phyloP scores from a whole-genome alignment of 2,329 filamentous ascomycete genomes.

The Curvularia eragrostidis region DNA sequence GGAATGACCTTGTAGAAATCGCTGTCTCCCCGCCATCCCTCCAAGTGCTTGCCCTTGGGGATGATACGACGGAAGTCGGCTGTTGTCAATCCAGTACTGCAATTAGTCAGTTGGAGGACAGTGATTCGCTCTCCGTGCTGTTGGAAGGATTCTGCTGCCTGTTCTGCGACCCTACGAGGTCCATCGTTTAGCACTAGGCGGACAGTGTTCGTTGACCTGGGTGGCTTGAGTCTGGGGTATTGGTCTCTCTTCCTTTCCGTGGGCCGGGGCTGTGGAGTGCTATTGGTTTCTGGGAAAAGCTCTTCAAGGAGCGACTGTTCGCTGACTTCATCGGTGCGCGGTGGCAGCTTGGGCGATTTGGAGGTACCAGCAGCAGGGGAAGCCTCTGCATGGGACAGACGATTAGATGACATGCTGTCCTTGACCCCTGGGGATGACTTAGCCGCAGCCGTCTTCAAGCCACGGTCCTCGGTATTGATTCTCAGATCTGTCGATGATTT shows the following conservation, averaged over 20 bases:
- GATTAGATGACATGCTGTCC: neutral
- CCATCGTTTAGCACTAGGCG: conserved; percentile 9
- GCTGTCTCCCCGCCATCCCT: conserved; percentile 66
- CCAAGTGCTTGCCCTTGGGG: conserved; percentile 67
- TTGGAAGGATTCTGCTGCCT: conserved; percentile 33
- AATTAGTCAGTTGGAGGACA: conserved; percentile 64
- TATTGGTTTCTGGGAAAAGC: conserved; percentile 61
- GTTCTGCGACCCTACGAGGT: conserved; percentile 23
- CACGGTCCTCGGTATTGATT: neutral
- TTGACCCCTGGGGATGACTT: neutral
- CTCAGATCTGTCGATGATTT: conserved; percentile 18
- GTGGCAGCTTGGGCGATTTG: conserved; percentile 5
- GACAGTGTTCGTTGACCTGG: conserved; percentile 22
- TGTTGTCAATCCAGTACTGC: conserved; percentile 60
- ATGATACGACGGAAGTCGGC: conserved; percentile 75
- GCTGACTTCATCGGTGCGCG: conserved; percentile 15
- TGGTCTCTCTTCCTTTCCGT: conserved; percentile 19
- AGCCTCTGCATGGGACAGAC: neutral
- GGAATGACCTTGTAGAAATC: conserved; percentile 70
- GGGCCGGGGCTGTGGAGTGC: conserved; percentile 24
- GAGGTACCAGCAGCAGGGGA: neutral
- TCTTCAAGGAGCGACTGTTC: conserved; percentile 55
- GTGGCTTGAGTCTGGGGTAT: conserved; percentile 41
- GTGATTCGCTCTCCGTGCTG: conserved; percentile 41
- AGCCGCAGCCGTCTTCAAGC: neutral